These are phyloP conservation scores for Rutidosis leptorrhynchoides DNA, from an alignment of 129 eudicot species.

Conservation along the genomic window DNA sequence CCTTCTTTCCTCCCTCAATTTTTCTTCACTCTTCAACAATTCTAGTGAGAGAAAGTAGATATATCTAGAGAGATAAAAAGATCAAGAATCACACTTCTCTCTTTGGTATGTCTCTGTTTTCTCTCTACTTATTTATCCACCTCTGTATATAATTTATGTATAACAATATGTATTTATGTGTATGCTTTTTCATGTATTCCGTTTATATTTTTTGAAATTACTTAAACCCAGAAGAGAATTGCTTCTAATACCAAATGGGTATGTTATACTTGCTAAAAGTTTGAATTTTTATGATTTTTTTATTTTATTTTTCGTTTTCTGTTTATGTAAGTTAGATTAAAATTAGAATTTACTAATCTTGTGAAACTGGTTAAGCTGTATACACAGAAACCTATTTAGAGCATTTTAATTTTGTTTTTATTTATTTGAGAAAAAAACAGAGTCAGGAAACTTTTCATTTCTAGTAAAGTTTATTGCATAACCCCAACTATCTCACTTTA, in stretches of 20 bases:
- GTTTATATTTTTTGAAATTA: neutral
- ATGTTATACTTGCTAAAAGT: neutral
- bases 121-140: neutral
- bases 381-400: constrained; percentile 25
- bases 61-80: neutral
- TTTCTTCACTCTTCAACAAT: constrained; percentile 14
- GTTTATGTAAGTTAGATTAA: constrained; percentile 4
- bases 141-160: neutral
- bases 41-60: constrained; percentile 26
- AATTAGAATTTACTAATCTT: constrained; percentile 26
- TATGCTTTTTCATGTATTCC: neutral
- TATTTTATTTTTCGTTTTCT: neutral
- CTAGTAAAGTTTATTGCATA: constrained; percentile 2
- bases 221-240: neutral
- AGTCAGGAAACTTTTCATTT: constrained; percentile 22
- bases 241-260: constrained; percentile 10
- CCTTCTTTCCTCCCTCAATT: constrained; percentile 9
- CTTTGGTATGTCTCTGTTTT: constrained; percentile 24
- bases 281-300: neutral
- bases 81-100: neutral
- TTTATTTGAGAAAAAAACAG: neutral
- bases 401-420: neutral
- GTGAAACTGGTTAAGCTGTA: constrained; percentile 30
- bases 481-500: constrained; percentile 16
- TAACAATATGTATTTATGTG: too few species aligned